phyloP scores from a whole-genome alignment of 1,284 basidiomycete genomes.

The Rhodotorula sp. region DNA sequence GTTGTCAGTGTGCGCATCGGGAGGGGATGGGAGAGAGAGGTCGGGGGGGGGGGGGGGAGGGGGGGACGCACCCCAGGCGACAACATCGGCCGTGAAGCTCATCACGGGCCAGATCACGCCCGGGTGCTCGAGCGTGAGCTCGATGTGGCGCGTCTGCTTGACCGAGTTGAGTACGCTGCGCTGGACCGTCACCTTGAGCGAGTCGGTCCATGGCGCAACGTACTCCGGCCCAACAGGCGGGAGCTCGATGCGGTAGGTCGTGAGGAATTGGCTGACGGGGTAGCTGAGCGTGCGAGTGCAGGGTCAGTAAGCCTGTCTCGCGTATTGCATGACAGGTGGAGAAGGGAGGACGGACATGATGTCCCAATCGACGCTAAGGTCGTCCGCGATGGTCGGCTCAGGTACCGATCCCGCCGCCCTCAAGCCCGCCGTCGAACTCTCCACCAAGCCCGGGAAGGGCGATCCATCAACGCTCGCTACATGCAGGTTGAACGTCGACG shows the following conservation, averaged over 20 bases:
- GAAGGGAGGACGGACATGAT: slow-evolving; percentile 37
- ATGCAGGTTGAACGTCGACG: slow-evolving; percentile 72
- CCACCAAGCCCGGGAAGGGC: slow-evolving; percentile 66
- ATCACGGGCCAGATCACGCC: slow-evolving; percentile 89
- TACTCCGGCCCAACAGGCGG: slow-evolving; percentile 57
- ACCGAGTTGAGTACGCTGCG: slow-evolving; percentile 62
- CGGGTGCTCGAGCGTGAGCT: slow-evolving; percentile 74
- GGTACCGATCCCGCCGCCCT: slow-evolving; percentile 53
- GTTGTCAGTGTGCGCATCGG: not conserved
- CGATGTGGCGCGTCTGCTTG: slow-evolving; percentile 70
- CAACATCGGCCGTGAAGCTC: slow-evolving; percentile 87
- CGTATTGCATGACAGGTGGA: not conserved
- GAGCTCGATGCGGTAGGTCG: slow-evolving; percentile 72
- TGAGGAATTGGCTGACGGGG: slow-evolving; percentile 63
- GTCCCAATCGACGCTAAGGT: slow-evolving; percentile 37
- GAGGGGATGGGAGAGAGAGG: not conserved
- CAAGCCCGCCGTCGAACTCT: slow-evolving; percentile 66
- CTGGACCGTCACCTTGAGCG: slow-evolving; percentile 64
- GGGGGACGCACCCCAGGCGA: slow-evolving; percentile 65
- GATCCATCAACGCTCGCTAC: slow-evolving; percentile 82
- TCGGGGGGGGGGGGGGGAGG: not conserved
- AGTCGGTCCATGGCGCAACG: slow-evolving; percentile 59
- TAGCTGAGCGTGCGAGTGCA: not conserved
- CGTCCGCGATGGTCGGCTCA: slow-evolving; percentile 48
- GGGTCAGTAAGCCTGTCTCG: not conserved